Base-by-base conservation (phyloP, 2,329 filamentous ascomycete genomes). In the Lecanicillium sp. region DNA sequence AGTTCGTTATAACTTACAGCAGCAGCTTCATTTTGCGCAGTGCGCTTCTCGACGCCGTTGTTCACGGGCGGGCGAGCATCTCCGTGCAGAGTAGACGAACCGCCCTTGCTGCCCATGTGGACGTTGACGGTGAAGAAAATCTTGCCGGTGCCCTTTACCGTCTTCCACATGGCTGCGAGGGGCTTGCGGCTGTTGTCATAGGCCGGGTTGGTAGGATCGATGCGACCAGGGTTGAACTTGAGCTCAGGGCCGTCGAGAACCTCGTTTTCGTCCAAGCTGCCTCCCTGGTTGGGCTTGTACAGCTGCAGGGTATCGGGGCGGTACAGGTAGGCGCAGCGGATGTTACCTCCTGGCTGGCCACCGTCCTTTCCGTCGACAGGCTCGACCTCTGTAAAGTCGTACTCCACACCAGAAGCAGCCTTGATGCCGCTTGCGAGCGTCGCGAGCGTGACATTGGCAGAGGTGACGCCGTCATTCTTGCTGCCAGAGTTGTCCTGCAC, bases 71-170 rank as follows among this genome's bases (percentile, higher is more conserved):
- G 77, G 8, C 82, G 66, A 1, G 70, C 61, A 49, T 86, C 80
- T 7, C 81, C 81, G 44, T 84, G 72, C 9, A 84, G 58, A 7
- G 73, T 71, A 5, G 75, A 74, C 17, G 75, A 73, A 28, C 81
- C 81, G 19, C 78, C 78, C 61, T 86, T 86, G 50, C 71, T 77
- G 1, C 68, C 68, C 50, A 77, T 77, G 61, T 86, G 81, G 29
- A 85, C 77, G 51, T 86, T 85, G 45, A 87, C 66, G 3, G 82
- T 84, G 58, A 83, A 86, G 59, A 86, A 79, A 1, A 59, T 52
- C 44, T 68, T 71, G 42, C 67, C 62, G 19, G 57, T 59, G 3
- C 68, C 69, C 41, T 71, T 68, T 25, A 75, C 60, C 1, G 76
- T 69, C 51, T 74, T 71, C 79, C 81, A 87, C 42, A 72, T 68